phyloP scores from a whole-genome alignment of 306 rosid species.

The Pterocarpus santalinus region DNA sequence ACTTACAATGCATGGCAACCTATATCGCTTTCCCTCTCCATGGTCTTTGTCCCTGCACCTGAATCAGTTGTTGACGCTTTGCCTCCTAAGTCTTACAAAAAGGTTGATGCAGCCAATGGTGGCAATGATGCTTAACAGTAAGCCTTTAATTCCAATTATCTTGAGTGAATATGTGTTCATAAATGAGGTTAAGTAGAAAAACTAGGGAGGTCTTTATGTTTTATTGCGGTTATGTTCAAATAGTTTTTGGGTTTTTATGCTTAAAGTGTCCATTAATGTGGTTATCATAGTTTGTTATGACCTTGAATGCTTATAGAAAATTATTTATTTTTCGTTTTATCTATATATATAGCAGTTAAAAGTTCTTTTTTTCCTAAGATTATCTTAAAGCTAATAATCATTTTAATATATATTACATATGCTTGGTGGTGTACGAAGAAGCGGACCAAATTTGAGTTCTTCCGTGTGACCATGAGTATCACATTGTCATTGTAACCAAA shows the following conservation, averaged over 20 bases:
- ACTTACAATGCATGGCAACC: slow-evolving; percentile 59
- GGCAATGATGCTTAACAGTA: slow-evolving; percentile 76
- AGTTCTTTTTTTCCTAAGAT: too few relatives aligned
- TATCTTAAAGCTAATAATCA: neutral
- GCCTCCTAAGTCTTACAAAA: slow-evolving; percentile 79
- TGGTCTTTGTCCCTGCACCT: slow-evolving; percentile 96
- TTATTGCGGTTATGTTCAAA: neutral
- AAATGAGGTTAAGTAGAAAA: neutral
- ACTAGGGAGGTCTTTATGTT: neutral
- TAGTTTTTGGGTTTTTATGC: too few relatives aligned
- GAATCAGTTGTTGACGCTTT: slow-evolving; percentile 86
- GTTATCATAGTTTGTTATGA: too few relatives aligned
- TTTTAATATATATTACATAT: slow-evolving; percentile 82
- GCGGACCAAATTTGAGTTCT: slow-evolving; percentile 93
- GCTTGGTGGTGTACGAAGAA: slow-evolving; percentile 94
- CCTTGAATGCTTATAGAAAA: too few relatives aligned
- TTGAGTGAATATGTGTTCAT: neutral
- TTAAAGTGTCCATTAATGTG: too few relatives aligned
- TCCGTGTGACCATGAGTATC: slow-evolving; percentile 94
- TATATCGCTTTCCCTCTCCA: slow-evolving; percentile 77
- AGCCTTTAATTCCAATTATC: slow-evolving; percentile 43
- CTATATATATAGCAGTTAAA: too few relatives aligned
- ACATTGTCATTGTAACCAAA: slow-evolving; percentile 53
- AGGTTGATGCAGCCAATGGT: slow-evolving; percentile 58
- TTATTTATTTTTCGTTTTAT: too few relatives aligned